Percentiles rank a stretch among this genome's conserved stretches.
phyloP scores from a whole-genome alignment of 768 basidiomycete species.

The Phlebiopsis flavidoalba region DNA sequence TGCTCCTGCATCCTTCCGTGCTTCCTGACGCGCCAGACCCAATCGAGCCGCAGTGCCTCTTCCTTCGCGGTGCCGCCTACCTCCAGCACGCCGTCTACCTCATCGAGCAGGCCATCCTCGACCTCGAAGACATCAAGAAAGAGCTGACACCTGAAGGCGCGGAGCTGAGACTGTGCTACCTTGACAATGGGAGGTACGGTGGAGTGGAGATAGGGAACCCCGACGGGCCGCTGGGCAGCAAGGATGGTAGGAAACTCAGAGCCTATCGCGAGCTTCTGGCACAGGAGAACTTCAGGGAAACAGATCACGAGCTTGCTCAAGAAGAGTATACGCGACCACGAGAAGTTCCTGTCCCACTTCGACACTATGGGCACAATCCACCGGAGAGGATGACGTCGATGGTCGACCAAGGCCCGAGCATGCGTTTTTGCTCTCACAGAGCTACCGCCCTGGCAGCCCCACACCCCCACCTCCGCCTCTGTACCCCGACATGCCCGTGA shows the following conservation, averaged over 20 bases:
- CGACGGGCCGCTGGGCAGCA: slow-evolving; percentile 67
- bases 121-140: slow-evolving; percentile 66
- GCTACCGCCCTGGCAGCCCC: slow-evolving; percentile 58
- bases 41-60: slow-evolving; percentile 79
- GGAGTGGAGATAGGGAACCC: slow-evolving; percentile 81
- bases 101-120: slow-evolving; percentile 68
- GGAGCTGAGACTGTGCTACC: slow-evolving; percentile 72
- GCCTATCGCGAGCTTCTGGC: slow-evolving; percentile 62
- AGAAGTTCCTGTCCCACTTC: slow-evolving; percentile 79
- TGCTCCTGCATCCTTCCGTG: slow-evolving; percentile 64
- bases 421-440: slow-evolving; percentile 66
- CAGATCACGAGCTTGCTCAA: slow-evolving; percentile 54
- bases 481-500: slow-evolving; percentile 44
- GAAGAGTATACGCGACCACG: slow-evolving; percentile 81
- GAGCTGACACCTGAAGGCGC: slow-evolving; percentile 56
- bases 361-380: slow-evolving; percentile 49
- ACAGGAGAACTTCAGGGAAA: slow-evolving; percentile 50
- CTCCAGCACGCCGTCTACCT: slow-evolving; percentile 73
- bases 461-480: slow-evolving; percentile 25
- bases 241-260: slow-evolving; percentile 49
- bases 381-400: slow-evolving; percentile 24
- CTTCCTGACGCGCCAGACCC: slow-evolving; percentile 80
- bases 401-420: slow-evolving; percentile 55
- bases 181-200: slow-evolving; percentile 75
- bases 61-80: slow-evolving; percentile 79